These are phyloP conservation scores for Cyclanthera cordifolia DNA, from an alignment of 306 rosid species.

Conservation along the genomic window DNA sequence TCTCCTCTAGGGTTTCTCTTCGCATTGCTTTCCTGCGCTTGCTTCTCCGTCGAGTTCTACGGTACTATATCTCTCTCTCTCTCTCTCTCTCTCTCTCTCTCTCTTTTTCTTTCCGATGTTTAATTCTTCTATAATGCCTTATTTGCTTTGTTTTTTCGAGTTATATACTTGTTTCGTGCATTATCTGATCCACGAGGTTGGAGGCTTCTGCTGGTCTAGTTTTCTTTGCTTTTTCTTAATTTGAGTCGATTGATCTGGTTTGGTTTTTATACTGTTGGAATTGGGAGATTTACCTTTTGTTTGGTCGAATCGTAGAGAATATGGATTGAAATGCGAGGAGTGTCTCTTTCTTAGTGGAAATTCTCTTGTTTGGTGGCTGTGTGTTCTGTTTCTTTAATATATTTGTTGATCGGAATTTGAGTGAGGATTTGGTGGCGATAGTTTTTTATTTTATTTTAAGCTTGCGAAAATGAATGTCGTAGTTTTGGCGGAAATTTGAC, in stretches of 20 bases:
- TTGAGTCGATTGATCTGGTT: slow-evolving; percentile 10
- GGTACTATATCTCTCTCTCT: too few relatives aligned
- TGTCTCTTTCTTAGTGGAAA: not conserved
- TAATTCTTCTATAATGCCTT: slow-evolving; percentile 8
- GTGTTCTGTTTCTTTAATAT: not conserved
- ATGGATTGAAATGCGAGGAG: not conserved
- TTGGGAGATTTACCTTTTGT: not conserved
- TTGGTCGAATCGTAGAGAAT: not conserved
- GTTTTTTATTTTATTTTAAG: not conserved
- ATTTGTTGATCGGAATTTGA: slow-evolving; percentile 1
- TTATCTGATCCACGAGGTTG: slow-evolving; percentile 1
- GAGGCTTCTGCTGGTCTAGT: not conserved
- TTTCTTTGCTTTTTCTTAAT: not conserved
- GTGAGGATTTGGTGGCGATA: not conserved
- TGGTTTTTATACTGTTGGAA: not conserved
- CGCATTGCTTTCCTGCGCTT: slow-evolving; percentile 13
- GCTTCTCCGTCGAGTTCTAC: slow-evolving; percentile 13
- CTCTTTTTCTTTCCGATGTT: not conserved
- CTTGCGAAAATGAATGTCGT: not conserved
- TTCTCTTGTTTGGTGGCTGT: not conserved
- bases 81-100: too few relatives aligned
- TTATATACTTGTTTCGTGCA: not conserved
- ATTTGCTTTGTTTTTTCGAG: slow-evolving; percentile 12
- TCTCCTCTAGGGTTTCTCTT: slow-evolving; percentile 24
- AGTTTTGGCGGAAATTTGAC: not conserved